Base-by-base conservation (phyloP, 2,329 filamentous ascomycete genomes). In the Scolecobasidium constrictum region DNA sequence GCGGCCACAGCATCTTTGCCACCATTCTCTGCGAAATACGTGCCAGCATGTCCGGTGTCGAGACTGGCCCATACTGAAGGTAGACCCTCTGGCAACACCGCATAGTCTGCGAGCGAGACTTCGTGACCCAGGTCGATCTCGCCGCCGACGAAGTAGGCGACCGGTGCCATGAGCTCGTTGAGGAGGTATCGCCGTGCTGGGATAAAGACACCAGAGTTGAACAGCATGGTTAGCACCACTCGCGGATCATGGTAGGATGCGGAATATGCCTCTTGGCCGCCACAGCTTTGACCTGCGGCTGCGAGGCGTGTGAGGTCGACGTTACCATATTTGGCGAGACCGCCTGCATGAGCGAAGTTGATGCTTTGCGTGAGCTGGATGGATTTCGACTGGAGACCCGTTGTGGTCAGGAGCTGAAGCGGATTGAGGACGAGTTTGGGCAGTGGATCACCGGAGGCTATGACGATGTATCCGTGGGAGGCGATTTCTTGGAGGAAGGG, bases 1-100 rank as follows among this genome's bases (percentile, higher is more conserved):
- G 43, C 43, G 28, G 43, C 43, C 40, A 35, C 26, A 4, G 38
- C 43, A 39, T 34, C 43, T 17, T 45, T 45, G n/a, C 43, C 43
- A 5, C 43, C 43, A 16, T 40, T 26, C 6, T 40, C 36, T 17
- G 22, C 12, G 5, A 40, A 21, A 20, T 45, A 45, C 4, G 43
- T 45, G 13, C 43, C 43, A 15, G 20, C 23, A 17, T 43, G 43
- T n/a, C 43, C 43, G 15, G 42, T 45, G 31, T 45, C 40, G 11
- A 45, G 39, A 31, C 20, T 35, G n/a, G 26, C 41, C 39, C 34
- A 31, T 6, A 45, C 4, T 2, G 41, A 15, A 11, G 43, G 43
- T 4, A 42, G 43, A 2, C 43, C 43, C 3, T 15, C 31, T 13
- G 38, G 23, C 4, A 45, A 31, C 20, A 44, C 22, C 3, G 35